Evolutionary conservation across 108 stramenopile genomes (phyloP).

Genomic region (Pseudonitzschia multiseries): DNA sequence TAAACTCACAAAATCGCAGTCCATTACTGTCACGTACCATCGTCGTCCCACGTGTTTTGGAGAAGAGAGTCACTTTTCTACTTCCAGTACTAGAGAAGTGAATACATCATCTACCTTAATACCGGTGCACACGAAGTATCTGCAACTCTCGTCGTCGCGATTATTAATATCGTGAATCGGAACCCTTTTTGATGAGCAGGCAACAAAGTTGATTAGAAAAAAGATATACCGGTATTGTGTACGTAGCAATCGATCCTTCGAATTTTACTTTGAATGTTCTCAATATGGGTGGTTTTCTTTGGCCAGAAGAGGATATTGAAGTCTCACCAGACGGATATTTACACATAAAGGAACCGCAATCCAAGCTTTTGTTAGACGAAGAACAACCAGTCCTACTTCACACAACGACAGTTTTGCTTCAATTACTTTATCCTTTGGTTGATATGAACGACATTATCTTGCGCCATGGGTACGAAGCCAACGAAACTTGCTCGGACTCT

Average conservation of each 20-base stretch:
- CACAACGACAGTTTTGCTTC: constrained; percentile 7
- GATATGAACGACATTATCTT: not conserved
- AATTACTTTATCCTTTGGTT: not conserved
- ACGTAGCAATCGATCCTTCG: not conserved
- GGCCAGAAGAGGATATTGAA: constrained; percentile 25
- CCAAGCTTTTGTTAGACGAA: not conserved
- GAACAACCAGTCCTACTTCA: constrained; percentile 17
- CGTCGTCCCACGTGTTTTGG: too few relatives aligned
- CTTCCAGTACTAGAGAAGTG: too few relatives aligned
- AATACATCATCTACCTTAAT: too few relatives aligned
- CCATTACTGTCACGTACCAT: too few relatives aligned
- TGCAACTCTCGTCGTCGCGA: too few relatives aligned
- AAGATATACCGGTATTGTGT: not conserved
- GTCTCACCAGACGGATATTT: constrained; percentile 27
- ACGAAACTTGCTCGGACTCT: not conserved
- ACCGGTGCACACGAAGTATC: too few relatives aligned
- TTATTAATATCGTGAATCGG: too few relatives aligned
- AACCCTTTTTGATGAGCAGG: too few relatives aligned
- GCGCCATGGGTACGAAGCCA: not conserved
- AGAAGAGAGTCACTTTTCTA: too few relatives aligned
- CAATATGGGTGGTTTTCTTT: constrained; percentile 7
- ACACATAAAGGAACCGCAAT: not conserved
- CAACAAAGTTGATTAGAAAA: too few relatives aligned
- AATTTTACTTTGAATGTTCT: not conserved
- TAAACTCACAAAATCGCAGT: too few relatives aligned